phyloP scores from a whole-genome alignment of 2,329 filamentous ascomycete genomes.

The Fusarium chlamydosporum region DNA sequence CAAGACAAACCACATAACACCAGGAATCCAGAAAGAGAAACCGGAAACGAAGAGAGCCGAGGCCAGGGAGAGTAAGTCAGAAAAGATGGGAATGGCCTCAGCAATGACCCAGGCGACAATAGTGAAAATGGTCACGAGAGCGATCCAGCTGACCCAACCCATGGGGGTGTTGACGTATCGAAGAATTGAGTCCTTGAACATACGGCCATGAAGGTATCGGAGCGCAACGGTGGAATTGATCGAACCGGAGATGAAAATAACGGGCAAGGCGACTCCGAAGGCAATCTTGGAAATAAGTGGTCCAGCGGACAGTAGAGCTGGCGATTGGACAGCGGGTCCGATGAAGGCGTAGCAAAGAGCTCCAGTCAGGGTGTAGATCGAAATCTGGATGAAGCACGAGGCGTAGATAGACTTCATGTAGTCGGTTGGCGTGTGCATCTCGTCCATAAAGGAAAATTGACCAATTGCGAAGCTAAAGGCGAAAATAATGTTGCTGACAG shows the following conservation, averaged over 20 bases:
- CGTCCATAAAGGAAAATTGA: conserved; percentile 46
- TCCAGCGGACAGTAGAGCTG: conserved; percentile 76
- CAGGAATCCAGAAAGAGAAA: conserved; percentile 42
- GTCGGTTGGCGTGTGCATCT: conserved; percentile 44
- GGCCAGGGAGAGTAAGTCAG: conserved; percentile 37
- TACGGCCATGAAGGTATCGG: conserved; percentile 41
- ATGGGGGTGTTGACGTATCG: conserved; percentile 40
- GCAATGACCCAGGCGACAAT: conserved; percentile 43
- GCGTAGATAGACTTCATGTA: conserved; percentile 69
- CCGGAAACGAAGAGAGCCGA: conserved; percentile 40
- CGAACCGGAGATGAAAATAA: conserved; percentile 54
- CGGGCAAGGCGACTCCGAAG: conserved; percentile 76
- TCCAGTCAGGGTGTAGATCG: conserved; percentile 76
- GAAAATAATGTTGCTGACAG: conserved; percentile 70
- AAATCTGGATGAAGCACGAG: conserved; percentile 73
- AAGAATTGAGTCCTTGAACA: conserved; percentile 41
- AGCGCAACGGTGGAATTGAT: conserved; percentile 43
- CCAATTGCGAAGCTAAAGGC: conserved; percentile 46
- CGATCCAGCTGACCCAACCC: conserved; percentile 43
- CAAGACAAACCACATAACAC: conserved; percentile 41
- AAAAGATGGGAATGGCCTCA: conserved; percentile 43
- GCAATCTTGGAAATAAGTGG: conserved; percentile 74
- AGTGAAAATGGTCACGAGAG: conserved; percentile 34
- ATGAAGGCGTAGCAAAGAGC: conserved; percentile 78
- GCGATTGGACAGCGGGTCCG: conserved; percentile 73